Base-by-base conservation (phyloP, 371 early-diverging fungal species). In the Zopfochytrium polystomum region DNA sequence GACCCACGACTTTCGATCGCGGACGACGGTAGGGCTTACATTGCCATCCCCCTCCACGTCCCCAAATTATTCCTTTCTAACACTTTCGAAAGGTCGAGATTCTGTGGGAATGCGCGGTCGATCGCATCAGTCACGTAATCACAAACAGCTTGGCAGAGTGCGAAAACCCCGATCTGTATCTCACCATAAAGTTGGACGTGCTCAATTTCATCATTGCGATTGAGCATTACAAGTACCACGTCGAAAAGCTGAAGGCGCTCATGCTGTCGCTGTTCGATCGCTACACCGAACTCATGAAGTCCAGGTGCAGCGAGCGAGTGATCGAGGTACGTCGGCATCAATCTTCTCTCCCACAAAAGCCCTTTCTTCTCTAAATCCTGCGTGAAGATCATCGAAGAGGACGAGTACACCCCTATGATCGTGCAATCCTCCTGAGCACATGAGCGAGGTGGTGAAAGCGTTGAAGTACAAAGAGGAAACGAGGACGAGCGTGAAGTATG, bases 1-100 rank as follows among this genome's bases (percentile, higher is more conserved):
- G n/a, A 93, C 96, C 1, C 84, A 82, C 20, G 88, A 94, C 57
- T 96, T 98, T 67, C 82, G 96, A 61, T 88, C 93, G 20, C 87
- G 90, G 60, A 73, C 86, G 4, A 90, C 89, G 69, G 90, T 87
- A 73, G 55, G 61, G 11, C 9, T 27, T 7, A 7, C 55, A 4
- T 47, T 62, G 15, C 13, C 20, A 63, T 63, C 11, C 6, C 1
- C 2, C 32, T 20, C 7, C 18, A 42, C 18, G 59, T 52, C 32
- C 43, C 25, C 46, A 18, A 2, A 30, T 27, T 26, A 5, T 9
- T 11, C 23, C n/a, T 43, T 55, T 34, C 18, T 30, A 2, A 44
- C 54, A 63, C n/a, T n/a, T n/a, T n/a, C n/a, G n/a, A n/a, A 65
- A 85, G 85, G 80, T 94, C 34, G 95, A 95, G 62, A 79, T 81